Evolutionary conservation across 768 basidiomycete genomes (phyloP), one percentile per base, ranked within the genome.

Genomic region (Leccinum obscurum): DNA sequence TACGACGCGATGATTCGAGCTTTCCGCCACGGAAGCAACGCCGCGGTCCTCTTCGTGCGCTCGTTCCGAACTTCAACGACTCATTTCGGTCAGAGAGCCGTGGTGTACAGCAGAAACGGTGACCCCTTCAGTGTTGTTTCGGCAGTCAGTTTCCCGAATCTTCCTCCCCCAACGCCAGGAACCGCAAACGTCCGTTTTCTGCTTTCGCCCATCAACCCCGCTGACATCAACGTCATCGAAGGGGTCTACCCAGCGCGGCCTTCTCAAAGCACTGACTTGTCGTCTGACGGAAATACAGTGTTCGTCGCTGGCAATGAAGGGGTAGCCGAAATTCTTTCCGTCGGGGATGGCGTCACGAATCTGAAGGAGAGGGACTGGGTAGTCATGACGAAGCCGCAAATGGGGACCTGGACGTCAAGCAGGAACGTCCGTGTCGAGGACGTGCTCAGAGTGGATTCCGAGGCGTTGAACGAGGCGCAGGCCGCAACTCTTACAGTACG

Each of bases 221-320:
- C 92, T 15, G 92, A 93, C 62, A 72, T 91, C 69, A 93, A 92
- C 61, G 87, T 89, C 57, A 80, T 93, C 37, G 86, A 93, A 70
- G 92, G 92, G 15, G 83, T 89, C n/a, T 93, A 93, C 67, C 92
- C 92, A 0, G 69, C 82, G 9, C 85, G 83, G 61, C 88, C 90
- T 0, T 69, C 64, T 7, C 75, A 72, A 28, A 69, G 71, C 13
- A 69, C 77, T 13, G 71, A 76, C 55, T 63, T 84, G 55, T 68
- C 73, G 14, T 69, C 74, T 4, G 60, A 66, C 10, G 73, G 68
- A 1, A 54, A 76, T 15, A 71, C 80, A 8, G 75, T 85, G 6
- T 88, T 80, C 63, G 78, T 93, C 4, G 87, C 80, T 30, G 92
- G 92, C 8, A 92, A 92, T 62, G 92, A 93, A 69, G 92, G 89